Percentiles rank a stretch among this genome's conserved stretches.
phyloP scores from a whole-genome alignment of 495 filamentous ascomycete species.

The Oidiodendron maius region DNA sequence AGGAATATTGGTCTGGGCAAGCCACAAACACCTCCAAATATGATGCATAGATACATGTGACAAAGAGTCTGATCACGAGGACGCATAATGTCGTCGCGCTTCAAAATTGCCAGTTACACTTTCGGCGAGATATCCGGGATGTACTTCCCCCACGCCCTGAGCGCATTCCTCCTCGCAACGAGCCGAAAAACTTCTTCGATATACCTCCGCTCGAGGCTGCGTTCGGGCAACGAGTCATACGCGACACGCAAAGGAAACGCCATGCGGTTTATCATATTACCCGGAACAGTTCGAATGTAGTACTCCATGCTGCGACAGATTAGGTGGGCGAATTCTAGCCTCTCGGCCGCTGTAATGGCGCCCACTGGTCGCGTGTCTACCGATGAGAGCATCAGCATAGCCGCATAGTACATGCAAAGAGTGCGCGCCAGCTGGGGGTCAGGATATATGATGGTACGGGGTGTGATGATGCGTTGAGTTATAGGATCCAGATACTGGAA shows the following conservation, averaged over 20 bases:
- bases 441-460: background rate
- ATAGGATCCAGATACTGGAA: constrained; percentile 1
- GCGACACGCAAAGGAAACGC: background rate
- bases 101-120: no score
- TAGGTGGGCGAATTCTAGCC: background rate
- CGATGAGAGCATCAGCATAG: background rate
- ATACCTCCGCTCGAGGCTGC: background rate
- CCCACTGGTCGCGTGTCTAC: background rate
- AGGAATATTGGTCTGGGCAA: no score
- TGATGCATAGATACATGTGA: no score
- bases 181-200: background rate
- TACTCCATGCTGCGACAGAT: constrained; percentile 4
- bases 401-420: background rate
- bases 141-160: background rate
- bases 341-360: background rate
- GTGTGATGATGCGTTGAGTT: background rate
- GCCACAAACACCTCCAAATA: no score
- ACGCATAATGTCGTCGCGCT: no score
- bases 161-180: background rate
- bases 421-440: background rate
- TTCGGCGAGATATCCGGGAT: no score
- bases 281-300: background rate
- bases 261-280: constrained; percentile 1
- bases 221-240: background rate
- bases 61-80: no score